These are phyloP conservation scores for Exophiala xenobiotica DNA, from an alignment of 2,329 filamentous ascomycete species.

Conservation along the genomic window DNA sequence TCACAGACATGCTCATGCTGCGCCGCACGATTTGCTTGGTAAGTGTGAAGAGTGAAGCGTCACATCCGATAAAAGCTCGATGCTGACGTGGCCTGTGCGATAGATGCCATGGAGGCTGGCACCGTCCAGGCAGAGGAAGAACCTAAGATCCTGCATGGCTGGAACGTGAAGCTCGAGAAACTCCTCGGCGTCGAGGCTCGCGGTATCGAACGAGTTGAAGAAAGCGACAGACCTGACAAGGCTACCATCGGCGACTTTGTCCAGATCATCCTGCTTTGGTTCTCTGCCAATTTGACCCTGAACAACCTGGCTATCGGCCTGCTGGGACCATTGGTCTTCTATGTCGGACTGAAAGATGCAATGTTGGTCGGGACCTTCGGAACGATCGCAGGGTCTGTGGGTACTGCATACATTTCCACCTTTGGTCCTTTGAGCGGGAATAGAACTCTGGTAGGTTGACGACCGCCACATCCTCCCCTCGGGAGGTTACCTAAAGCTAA, in stretches of 20 bases:
- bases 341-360: constrained; percentile 42
- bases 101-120: neutral
- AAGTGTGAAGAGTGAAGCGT: too few relatives aligned
- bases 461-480: neutral
- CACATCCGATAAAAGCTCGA: neutral
- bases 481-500: neutral
- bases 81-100: neutral
- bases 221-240: neutral
- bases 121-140: constrained; percentile 2
- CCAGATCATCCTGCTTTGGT: constrained; percentile 38
- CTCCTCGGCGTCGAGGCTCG: neutral
- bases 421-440: constrained; percentile 45
- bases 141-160: neutral
- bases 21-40: constrained; percentile 1
- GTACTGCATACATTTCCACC: constrained; percentile 43
- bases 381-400: constrained; percentile 36
- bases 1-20: neutral
- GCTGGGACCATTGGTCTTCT: constrained; percentile 42
- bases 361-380: constrained; percentile 42
- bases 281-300: constrained; percentile 41
- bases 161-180: neutral
- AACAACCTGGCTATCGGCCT: constrained; percentile 46
- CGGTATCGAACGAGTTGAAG: constrained; percentile 4
- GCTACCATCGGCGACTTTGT: constrained; percentile 22
- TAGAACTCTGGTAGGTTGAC: constrained; percentile 40